Percentiles rank a stretch among this genome's conserved stretches.
phyloP scores from a whole-genome alignment of 768 basidiomycete genomes.

The Phylloporus scabripes region DNA sequence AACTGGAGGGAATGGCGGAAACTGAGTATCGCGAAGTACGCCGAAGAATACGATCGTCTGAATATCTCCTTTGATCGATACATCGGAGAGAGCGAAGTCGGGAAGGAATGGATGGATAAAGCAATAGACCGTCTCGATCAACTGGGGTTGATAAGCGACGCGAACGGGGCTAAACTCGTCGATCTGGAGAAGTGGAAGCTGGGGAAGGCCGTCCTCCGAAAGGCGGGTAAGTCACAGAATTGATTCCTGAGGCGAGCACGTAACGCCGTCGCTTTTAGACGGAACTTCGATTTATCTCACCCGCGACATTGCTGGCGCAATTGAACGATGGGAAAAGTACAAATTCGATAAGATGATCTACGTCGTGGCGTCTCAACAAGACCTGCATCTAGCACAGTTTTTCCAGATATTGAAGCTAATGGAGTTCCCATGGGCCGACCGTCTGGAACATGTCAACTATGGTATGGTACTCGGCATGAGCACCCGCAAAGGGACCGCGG shows the following conservation, averaged over 20 bases:
- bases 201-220: slow-evolving; percentile 84
- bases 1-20: slow-evolving; percentile 95
- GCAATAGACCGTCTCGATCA: slow-evolving; percentile 64
- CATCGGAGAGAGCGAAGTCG: slow-evolving; percentile 82
- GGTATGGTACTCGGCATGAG: slow-evolving; percentile 95
- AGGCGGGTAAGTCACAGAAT: slow-evolving; percentile 52
- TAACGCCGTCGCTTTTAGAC: slow-evolving; percentile 41
- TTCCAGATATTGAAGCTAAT: slow-evolving; percentile 92
- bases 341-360: slow-evolving; percentile 92
- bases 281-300: slow-evolving; percentile 93
- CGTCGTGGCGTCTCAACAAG: slow-evolving; percentile 83
- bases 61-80: slow-evolving; percentile 93
- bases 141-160: slow-evolving; percentile 70
- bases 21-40: slow-evolving; percentile 85
- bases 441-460: slow-evolving; percentile 84
- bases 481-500: slow-evolving; percentile 87
- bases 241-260: no score
- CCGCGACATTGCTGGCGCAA: slow-evolving; percentile 91
- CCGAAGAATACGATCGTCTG: slow-evolving; percentile 78
- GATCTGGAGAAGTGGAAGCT: slow-evolving; percentile 89
- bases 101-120: slow-evolving; percentile 65
- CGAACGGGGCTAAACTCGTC: slow-evolving; percentile 78
- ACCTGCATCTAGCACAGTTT: slow-evolving; percentile 84
- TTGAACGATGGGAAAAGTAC: slow-evolving; percentile 89
- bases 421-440: slow-evolving; percentile 81